Percentiles rank a stretch among this genome's conserved stretches.
Evolutionary conservation across 2,329 filamentous ascomycete species (phyloP).

Genomic region (Penicillium brevicompactum): DNA sequence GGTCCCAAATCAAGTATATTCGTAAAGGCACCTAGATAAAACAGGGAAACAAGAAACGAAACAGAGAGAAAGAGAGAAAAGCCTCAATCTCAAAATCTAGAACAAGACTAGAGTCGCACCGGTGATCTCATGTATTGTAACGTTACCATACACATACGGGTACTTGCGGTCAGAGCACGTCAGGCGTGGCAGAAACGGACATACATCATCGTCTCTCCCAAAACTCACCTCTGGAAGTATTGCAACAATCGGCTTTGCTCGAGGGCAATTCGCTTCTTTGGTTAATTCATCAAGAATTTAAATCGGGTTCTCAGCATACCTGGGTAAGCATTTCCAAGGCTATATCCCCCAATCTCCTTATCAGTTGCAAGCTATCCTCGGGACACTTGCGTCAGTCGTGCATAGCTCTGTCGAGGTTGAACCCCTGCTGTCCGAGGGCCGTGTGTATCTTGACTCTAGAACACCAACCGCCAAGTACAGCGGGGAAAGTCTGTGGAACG

Average conservation of each 20-base stretch:
- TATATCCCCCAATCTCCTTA: slow-evolving; percentile 17
- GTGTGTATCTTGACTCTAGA: not conserved
- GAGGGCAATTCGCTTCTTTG: slow-evolving; percentile 5
- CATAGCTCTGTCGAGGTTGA: not conserved
- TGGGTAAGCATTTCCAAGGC: slow-evolving; percentile 22
- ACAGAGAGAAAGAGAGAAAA: too few relatives aligned
- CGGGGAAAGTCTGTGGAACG: slow-evolving; percentile 7
- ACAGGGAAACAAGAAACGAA: too few relatives aligned
- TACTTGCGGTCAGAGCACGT: slow-evolving; percentile 35
- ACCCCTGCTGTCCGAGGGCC: slow-evolving; percentile 1
- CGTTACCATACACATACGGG: slow-evolving; percentile 3
- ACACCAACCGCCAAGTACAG: not conserved
- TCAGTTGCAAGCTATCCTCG: slow-evolving; percentile 7
- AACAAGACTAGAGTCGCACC: not conserved
- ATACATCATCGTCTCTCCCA: slow-evolving; percentile 34
- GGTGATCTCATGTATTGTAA: slow-evolving; percentile 16
- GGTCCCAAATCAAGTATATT: too few relatives aligned
- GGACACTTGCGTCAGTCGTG: slow-evolving; percentile 1
- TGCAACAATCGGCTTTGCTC: slow-evolving; percentile 15
- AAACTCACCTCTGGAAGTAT: slow-evolving; percentile 12
- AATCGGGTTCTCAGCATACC: not conserved
- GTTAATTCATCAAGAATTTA: slow-evolving; percentile 14
- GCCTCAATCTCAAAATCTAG: not conserved
- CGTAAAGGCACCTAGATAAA: too few relatives aligned
- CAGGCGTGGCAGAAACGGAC: slow-evolving; percentile 38